phyloP scores from a whole-genome alignment of 2,329 filamentous ascomycete genomes.

The Podosphaera leucotricha region DNA sequence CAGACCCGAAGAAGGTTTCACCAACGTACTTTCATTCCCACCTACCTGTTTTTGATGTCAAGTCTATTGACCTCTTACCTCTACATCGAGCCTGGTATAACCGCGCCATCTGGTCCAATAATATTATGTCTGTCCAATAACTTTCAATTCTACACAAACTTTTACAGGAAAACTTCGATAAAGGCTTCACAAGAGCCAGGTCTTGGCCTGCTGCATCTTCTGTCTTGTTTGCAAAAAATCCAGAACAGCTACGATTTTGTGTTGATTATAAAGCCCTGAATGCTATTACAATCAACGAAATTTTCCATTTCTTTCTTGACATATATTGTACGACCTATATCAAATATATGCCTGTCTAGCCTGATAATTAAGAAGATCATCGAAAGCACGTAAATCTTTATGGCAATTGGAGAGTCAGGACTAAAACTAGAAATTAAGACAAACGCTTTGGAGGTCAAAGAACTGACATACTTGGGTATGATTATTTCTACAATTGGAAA shows the following conservation, averaged over 20 bases:
- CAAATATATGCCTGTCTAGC: neutral
- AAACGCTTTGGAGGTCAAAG: too few species aligned
- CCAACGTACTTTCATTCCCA: neutral
- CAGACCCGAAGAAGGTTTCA: neutral
- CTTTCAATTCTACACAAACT: neutral
- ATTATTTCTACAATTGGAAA: too few species aligned
- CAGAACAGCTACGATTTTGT: constrained; percentile 1
- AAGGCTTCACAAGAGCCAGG: neutral
- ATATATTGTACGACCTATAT: neutral
- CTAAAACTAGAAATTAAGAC: too few species aligned
- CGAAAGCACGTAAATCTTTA: too few species aligned
- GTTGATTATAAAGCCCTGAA: constrained; percentile 1
- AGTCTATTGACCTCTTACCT: neutral
- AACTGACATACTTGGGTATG: too few species aligned
- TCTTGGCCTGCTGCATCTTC: neutral
- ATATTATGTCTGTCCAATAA: neutral
- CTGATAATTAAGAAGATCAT: too few species aligned
- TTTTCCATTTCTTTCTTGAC: neutral
- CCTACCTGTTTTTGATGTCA: neutral
- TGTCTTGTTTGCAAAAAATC: neutral
- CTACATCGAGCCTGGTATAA: neutral
- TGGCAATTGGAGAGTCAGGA: too few species aligned
- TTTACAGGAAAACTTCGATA: constrained; percentile 1
- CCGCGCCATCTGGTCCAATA: neutral
- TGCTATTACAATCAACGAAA: constrained; percentile 1